Conservation (phyloP, 768 basidiomycete species). For the Kwoniella bestiolae region DNA sequence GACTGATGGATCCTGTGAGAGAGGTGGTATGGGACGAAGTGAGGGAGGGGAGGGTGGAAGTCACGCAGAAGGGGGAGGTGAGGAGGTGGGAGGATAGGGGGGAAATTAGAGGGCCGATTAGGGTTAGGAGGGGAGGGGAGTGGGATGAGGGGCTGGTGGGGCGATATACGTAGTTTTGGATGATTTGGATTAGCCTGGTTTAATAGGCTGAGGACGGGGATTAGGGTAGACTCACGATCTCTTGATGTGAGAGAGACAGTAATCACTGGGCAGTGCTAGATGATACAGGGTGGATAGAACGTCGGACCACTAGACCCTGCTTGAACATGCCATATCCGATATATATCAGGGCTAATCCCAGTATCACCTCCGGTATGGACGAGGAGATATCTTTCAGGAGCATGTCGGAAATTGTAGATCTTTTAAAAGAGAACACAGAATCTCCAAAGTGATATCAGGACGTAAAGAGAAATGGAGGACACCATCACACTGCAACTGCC, state of each 20-base stretch:
- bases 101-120: conserved; percentile 45
- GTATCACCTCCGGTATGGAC: not conserved
- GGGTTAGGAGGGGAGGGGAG: conserved; percentile 35
- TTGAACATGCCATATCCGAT: not conserved
- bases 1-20: conserved; percentile 42
- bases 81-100: conserved; percentile 26
- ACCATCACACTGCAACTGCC: too few relatives aligned
- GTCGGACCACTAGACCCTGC: not conserved
- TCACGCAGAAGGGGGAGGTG: conserved; percentile 43
- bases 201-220: not conserved
- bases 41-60: conserved; percentile 26
- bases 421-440: too few relatives aligned
- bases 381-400: not conserved
- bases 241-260: too few relatives aligned
- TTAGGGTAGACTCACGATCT: not conserved
- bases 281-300: not conserved
- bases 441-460: too few relatives aligned
- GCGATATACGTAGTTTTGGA: not conserved
- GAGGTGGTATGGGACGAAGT: conserved; percentile 44
- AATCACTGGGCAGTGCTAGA: too few relatives aligned
- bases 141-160: conserved; percentile 24
- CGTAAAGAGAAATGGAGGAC: too few relatives aligned
- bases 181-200: not conserved
- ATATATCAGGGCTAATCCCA: not conserved
- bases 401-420: not conserved